Conservation (phyloP, 129 eudicot species). For the Arctium lappa region DNA sequence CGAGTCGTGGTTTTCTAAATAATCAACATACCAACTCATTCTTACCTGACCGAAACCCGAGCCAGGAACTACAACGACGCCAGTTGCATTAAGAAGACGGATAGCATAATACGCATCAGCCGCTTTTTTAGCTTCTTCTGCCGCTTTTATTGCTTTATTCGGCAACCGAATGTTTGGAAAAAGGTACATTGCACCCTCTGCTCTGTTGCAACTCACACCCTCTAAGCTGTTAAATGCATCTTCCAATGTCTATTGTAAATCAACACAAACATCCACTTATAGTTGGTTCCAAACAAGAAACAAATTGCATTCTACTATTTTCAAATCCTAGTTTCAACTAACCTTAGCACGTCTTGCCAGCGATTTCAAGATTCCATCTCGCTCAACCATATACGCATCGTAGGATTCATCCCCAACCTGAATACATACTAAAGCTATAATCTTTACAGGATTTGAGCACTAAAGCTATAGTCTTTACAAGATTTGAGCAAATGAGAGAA, state of each 20-base stretch:
- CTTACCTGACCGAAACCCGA: slow-evolving; percentile 90
- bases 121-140: slow-evolving; percentile 66
- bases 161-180: slow-evolving; percentile 77
- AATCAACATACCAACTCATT: background rate
- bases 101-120: slow-evolving; percentile 80
- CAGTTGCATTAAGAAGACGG: slow-evolving; percentile 73
- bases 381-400: slow-evolving; percentile 62
- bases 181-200: slow-evolving; percentile 94
- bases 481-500: background rate
- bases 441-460: no score
- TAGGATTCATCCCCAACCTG: slow-evolving; percentile 97
- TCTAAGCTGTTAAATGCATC: slow-evolving; percentile 81
- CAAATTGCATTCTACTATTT: background rate
- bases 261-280: background rate
- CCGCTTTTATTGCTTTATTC: slow-evolving; percentile 84
- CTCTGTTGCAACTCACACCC: slow-evolving; percentile 85
- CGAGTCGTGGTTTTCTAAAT: background rate
- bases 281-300: background rate
- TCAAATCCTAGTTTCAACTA: slow-evolving; percentile 8
- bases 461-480: background rate
- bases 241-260: slow-evolving; percentile 54
- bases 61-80: slow-evolving; percentile 90
- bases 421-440: background rate
- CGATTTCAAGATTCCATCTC: slow-evolving; percentile 77
- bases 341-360: slow-evolving; percentile 95